Percentiles rank a stretch among this genome's conserved stretches.
Evolutionary conservation across 352 stramenopile species (phyloP).

Genomic region (Phytophthora tentaculata): DNA sequence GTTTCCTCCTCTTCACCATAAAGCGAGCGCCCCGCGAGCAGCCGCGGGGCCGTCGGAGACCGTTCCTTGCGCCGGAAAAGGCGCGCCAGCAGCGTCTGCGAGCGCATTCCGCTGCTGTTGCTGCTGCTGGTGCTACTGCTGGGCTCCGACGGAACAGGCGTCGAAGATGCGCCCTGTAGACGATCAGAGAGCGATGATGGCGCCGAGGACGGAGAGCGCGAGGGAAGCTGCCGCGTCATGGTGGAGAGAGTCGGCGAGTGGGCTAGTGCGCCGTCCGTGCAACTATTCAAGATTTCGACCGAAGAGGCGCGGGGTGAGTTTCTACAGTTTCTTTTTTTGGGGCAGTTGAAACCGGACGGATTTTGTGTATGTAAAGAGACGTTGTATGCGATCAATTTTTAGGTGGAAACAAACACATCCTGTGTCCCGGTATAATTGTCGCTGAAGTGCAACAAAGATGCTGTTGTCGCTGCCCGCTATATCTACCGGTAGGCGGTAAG

Average conservation of each 20-base stretch:
- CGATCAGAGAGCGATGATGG: constrained; percentile 13
- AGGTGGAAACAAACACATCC: neutral
- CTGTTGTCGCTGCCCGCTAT: constrained; percentile 5
- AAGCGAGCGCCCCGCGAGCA: constrained; percentile 9
- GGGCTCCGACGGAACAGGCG: constrained; percentile 2
- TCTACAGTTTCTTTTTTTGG: constrained; percentile 6
- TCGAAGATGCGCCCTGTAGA: constrained; percentile 14
- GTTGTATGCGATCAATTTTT: neutral
- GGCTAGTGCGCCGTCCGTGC: neutral
- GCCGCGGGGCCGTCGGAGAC: constrained; percentile 8
- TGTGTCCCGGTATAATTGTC: constrained; percentile 5
- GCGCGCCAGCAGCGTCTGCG: constrained; percentile 39
- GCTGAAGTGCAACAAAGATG: constrained; percentile 11
- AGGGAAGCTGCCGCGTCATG: constrained; percentile 31
- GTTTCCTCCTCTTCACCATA: constrained; percentile 45
- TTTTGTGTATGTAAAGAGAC: neutral
- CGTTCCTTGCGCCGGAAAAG: constrained; percentile 47
- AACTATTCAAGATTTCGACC: constrained; percentile 47
- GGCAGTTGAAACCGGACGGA: constrained; percentile 6
- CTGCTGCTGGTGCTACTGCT: constrained; percentile 2
- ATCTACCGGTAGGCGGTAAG: too few species aligned
- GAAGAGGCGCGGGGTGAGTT: constrained; percentile 27
- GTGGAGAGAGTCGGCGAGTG: constrained; percentile 13
- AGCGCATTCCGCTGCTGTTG: constrained; percentile 9
- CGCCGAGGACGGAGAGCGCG: constrained; percentile 28